Evolutionary conservation across 129 eudicot species (phyloP).

Genomic region (Tanacetum coccineum): DNA sequence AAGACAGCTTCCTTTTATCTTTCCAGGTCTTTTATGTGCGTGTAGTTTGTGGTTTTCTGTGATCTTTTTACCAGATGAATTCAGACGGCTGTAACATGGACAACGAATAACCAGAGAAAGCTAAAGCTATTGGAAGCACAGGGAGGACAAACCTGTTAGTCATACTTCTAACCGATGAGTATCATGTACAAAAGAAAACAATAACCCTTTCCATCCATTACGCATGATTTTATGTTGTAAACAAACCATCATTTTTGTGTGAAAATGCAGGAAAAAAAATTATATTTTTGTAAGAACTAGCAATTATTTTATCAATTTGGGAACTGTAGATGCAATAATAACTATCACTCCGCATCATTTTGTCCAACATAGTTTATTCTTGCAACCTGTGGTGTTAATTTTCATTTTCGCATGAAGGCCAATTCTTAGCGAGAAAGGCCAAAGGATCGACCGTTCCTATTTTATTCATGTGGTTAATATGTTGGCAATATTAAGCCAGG

Average conservation of each 20-base stretch:
- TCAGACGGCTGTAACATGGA: conserved; percentile 39
- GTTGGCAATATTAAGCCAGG: too few relatives aligned
- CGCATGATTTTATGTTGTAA: neutral
- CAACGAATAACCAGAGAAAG: conserved; percentile 72
- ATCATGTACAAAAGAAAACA: conserved; percentile 13
- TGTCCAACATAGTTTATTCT: too few relatives aligned
- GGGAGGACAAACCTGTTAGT: conserved; percentile 92
- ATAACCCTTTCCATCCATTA: neutral
- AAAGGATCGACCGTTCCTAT: too few relatives aligned
- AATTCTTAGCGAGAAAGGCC: too few relatives aligned
- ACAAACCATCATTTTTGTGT: neutral
- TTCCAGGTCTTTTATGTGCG: conserved; percentile 38
- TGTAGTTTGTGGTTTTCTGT: conserved; percentile 25
- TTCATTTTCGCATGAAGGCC: too few relatives aligned
- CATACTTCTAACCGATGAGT: conserved; percentile 28
- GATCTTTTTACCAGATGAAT: conserved; percentile 30
- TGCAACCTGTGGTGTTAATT: too few relatives aligned
- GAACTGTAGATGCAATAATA: too few relatives aligned
- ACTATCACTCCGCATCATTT: too few relatives aligned
- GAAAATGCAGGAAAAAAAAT: too few relatives aligned
- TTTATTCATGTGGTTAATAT: too few relatives aligned
- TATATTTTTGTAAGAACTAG: too few relatives aligned
- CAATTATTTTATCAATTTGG: too few relatives aligned
- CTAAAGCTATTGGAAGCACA: conserved; percentile 86
- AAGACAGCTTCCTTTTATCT: conserved; percentile 40